These are phyloP conservation scores for Irpex sp. DNA, from an alignment of 1,284 basidiomycete species.

Conservation along the genomic window DNA sequence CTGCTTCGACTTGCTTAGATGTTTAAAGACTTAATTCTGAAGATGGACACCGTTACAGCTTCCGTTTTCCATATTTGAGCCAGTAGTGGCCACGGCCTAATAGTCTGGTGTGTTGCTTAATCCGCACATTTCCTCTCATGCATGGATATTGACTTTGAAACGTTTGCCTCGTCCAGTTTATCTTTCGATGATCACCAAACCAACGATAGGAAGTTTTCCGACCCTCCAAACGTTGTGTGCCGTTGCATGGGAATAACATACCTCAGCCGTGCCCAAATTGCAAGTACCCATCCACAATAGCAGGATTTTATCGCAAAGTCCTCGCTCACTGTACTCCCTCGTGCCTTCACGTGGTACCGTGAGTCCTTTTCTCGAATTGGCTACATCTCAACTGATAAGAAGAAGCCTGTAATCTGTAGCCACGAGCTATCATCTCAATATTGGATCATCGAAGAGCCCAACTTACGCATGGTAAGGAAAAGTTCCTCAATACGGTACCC, in stretches of 20 bases:
- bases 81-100: neutral
- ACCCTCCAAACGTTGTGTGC: neutral
- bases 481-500: neutral
- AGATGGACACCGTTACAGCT: neutral
- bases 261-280: neutral
- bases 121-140: neutral
- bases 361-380: neutral
- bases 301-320: neutral
- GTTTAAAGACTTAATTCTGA: neutral
- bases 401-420: neutral
- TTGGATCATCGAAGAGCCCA: neutral
- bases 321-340: neutral
- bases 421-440: neutral
- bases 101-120: neutral
- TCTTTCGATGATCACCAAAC: neutral
- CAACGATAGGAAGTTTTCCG: neutral
- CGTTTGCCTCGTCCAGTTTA: neutral
- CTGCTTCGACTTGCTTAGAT: neutral
- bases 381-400: neutral
- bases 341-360: neutral
- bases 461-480: neutral
- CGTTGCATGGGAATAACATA: neutral
- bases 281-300: neutral
- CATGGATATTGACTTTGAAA: neutral
- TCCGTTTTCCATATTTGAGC: neutral